Evolutionary conservation across 352 stramenopile species (phyloP), one percentile per base, ranked within the genome.

Genomic region (Pythium coloratum): DNA sequence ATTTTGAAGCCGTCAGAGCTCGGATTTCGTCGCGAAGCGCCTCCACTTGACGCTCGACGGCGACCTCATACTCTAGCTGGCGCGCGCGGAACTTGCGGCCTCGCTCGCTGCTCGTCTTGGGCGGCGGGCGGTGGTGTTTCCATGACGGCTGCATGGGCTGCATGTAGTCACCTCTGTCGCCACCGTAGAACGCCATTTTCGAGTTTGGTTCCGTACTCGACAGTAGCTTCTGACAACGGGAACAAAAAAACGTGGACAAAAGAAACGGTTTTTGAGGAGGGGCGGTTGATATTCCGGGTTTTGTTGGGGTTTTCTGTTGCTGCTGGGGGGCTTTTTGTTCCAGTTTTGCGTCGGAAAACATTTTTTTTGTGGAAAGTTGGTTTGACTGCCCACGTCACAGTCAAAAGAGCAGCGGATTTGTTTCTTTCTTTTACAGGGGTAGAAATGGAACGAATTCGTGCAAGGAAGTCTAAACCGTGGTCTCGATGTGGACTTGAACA

Each of bases 61-160:
- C 20, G n/a, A n/a, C 44, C 44, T 49, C 59, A 18, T 30, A 49
- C 40, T 62, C 46, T 42, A 49, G 58, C 70, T 78, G 20, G 32
- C 62, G 67, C 54, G 9, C 46, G 38, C 66, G 66, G 38, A 70
- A 70, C 30, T 67, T 60, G 54, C 62, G 62, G 20, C 62, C 62
- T 32, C 62, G 62, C 42, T 62, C 62, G 62, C 54, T 62, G 54
- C 54, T 68, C 7, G 38, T 62, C 36, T 60, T 59, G 33, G 60
- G 49, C 36, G 10, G 47, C 26, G 33, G 60, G 3, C 36, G 36
- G 4, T n/a, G 40, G 16, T 2, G 2, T 3, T 32, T 20, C 42
- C 42, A 49, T 14, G 42, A 26, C 18, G 42, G 5, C 18, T 14
- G 42, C 16, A 26, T 49, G 42, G 42, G 38, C 38, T 46, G 10